A percentile compares a stretch with the other conserved stretches of the same genome.
Conservation (phyloP, 2,329 filamentous ascomycete species). For the Hymenoscyphus scutula region DNA sequence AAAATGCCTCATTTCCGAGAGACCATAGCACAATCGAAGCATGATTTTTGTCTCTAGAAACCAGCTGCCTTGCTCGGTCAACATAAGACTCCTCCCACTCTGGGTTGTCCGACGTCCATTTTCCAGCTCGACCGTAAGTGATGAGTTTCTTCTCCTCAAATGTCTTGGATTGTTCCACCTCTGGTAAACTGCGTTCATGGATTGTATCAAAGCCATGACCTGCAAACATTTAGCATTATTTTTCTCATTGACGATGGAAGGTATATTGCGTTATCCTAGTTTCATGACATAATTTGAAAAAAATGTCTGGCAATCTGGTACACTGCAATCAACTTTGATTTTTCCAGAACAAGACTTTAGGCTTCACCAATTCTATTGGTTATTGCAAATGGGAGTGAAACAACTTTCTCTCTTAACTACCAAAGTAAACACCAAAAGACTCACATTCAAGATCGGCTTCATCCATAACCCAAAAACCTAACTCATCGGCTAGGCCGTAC, state of each 20-base stretch:
- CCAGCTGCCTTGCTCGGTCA: conserved; percentile 62
- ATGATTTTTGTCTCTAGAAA: conserved; percentile 69
- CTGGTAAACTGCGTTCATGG: conserved; percentile 44
- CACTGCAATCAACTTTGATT: too few relatives aligned
- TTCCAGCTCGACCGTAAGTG: conserved; percentile 53
- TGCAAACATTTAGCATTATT: too few relatives aligned
- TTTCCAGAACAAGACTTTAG: too few relatives aligned
- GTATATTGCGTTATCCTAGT: too few relatives aligned
- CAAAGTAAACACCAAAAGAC: too few relatives aligned
- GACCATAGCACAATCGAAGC: conserved; percentile 71
- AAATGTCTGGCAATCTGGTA: too few relatives aligned
- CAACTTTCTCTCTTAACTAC: too few relatives aligned
- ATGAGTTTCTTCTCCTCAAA: conserved; percentile 59
- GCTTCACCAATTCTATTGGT: too few relatives aligned
- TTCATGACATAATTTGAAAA: too few relatives aligned
- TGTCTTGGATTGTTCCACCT: conserved; percentile 53
- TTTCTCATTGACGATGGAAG: too few relatives aligned
- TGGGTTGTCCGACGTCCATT: conserved; percentile 60
- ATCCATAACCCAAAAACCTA: conserved; percentile 62
- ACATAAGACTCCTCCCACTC: conserved; percentile 63
- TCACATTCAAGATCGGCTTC: conserved; percentile 50
- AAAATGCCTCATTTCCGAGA: conserved; percentile 71
- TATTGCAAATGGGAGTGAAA: too few relatives aligned
- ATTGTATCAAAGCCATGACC: conserved; percentile 44
- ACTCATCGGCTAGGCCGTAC: conserved; percentile 60